Evolutionary conservation across 1,284 basidiomycete species (phyloP), one percentile per base, ranked within the genome.

Genomic region (Boletus mariae): DNA sequence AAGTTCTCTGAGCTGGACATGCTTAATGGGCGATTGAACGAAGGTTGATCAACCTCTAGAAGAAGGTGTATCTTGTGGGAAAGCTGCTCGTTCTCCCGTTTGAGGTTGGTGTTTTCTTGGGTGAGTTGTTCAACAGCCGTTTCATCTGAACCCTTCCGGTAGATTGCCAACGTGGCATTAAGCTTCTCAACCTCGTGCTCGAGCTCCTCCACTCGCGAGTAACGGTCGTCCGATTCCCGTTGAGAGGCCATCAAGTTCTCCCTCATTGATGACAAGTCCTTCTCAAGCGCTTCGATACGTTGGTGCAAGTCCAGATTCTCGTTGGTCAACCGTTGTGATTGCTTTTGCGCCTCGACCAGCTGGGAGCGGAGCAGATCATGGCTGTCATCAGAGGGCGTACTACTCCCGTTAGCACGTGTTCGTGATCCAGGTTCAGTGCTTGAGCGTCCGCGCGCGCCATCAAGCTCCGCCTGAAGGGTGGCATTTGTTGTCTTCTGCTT

Each of bases 401-500:
- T 80, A 42, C 90, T 86, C 47, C 92, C 92, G 59, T 93, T 94
- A 59, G 81, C 68, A 51, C 88, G 80, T 44, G 76, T 71, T 56
- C 87, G 74, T 37, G 82, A 75, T 49, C 81, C 80, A 32, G 81
- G 74, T 56, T 85, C 80, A 15, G 76, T 70, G 59, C 80, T 80
- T 25, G 75, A 72, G 40, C 67, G 81, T 50, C 82, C 82, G 26
- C 85, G 85, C 43, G 79, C 64, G 5, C 75, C 69, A 59, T 95
- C 92, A 26, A 95, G 77, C 64, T 96, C 92, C 17, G 80, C 72
- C 66, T 95, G 92, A 40, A 98, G 81, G 57, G 79, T 76, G 42
- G 83, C 77, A 68, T 94, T 95, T 45, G 85, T 72, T 52, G 80
- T 77, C 74, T 96, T 96, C 70, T 94, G 90, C 73, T 92, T 95